Conservation (phyloP, 371 early-diverging fungal species). For the Mortierella sp. region DNA sequence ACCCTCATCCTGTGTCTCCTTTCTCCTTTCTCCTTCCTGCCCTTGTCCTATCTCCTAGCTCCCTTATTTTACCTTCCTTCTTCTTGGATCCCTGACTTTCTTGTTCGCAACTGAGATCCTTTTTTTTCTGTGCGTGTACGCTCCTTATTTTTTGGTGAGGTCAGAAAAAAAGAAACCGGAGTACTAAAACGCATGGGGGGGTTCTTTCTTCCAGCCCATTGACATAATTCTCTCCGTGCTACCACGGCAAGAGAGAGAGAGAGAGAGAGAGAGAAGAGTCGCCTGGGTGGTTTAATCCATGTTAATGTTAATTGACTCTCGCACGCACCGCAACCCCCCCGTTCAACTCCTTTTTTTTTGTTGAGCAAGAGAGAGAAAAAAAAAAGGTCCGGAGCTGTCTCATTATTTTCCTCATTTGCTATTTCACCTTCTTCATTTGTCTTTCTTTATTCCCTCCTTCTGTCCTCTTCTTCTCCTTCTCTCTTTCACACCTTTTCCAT, state of each 20-base stretch:
- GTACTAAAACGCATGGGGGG: neutral
- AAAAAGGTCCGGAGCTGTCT: neutral
- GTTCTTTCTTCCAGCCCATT: neutral
- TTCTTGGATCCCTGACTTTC: constrained; percentile 2
- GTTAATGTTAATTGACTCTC: neutral
- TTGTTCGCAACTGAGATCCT: neutral
- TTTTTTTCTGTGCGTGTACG: neutral
- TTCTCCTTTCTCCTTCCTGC: neutral
- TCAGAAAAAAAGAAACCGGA: neutral
- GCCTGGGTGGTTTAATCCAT: neutral
- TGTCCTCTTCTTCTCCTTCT: neutral
- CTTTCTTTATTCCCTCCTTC: neutral
- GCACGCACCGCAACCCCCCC: neutral
- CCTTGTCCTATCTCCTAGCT: neutral
- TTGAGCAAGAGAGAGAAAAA: neutral
- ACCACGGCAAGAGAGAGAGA: neutral
- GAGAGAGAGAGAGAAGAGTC: neutral
- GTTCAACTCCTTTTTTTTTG: neutral
- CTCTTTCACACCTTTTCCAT: neutral
- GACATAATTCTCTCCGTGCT: neutral
- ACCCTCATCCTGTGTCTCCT: neutral
- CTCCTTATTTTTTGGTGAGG: constrained; percentile 1
- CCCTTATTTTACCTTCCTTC: neutral
- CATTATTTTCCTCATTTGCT: neutral
- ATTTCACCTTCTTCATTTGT: neutral